Evolutionary conservation across 73 alveolate species (phyloP).

Genomic region (Stentor coeruleus): DNA sequence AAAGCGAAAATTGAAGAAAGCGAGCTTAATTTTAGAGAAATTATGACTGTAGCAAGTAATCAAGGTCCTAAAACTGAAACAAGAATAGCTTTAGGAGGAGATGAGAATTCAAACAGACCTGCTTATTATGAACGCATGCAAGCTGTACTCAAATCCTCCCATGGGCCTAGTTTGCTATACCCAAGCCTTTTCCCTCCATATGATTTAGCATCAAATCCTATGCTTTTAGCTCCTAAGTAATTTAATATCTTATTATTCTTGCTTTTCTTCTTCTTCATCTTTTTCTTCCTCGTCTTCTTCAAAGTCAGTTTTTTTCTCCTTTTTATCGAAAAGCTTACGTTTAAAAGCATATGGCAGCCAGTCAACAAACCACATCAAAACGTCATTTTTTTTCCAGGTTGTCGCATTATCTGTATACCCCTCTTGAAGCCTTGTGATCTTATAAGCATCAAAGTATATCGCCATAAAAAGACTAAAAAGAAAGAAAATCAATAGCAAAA

Average conservation of each 20-base stretch:
- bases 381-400: not conserved
- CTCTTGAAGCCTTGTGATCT: not conserved
- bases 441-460: slow-evolving; percentile 6
- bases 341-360: slow-evolving; percentile 10
- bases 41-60: slow-evolving; percentile 10
- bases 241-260: not conserved
- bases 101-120: not conserved
- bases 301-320: slow-evolving; percentile 1
- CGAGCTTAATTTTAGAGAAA: slow-evolving; percentile 5
- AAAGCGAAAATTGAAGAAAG: not conserved
- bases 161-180: slow-evolving; percentile 10
- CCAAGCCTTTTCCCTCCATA: slow-evolving; percentile 15
- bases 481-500: not conserved
- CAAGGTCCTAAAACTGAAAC: not conserved
- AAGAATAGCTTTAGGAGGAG: not conserved
- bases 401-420: slow-evolving; percentile 6
- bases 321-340: not conserved
- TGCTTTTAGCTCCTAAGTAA: slow-evolving; percentile 11
- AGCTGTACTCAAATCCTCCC: not conserved
- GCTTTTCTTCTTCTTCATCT: not conserved
- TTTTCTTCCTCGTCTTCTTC: slow-evolving; percentile 16
- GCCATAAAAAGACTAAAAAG: not conserved
- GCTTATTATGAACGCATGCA: slow-evolving; percentile 18
- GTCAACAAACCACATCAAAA: slow-evolving; percentile 10
- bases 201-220: slow-evolving; percentile 13